Base-by-base conservation (phyloP, 2,329 filamentous ascomycete genomes). In the Cryphonectria radicalis region DNA sequence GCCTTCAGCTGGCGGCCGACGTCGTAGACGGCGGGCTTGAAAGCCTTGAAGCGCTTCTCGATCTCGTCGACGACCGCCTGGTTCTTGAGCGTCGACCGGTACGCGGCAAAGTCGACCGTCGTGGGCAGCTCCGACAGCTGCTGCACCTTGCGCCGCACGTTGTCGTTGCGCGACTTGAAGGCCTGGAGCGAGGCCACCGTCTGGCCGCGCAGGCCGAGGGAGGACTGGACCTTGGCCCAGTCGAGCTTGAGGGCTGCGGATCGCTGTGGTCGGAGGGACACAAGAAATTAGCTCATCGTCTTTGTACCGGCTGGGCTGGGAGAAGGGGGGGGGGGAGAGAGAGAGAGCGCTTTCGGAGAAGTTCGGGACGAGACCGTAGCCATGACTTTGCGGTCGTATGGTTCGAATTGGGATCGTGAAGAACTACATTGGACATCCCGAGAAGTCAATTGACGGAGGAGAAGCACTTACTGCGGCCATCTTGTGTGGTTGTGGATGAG, bases 91-190 rank as follows among this genome's bases (percentile, higher is more conserved):
- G 93, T 81, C 81, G 88, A 87, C 84, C 95, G 94, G 93, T 98
- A 99, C 84, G 95, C 89, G 77, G 90, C 84, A 86, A 99, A 98
- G 89, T 99, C 94, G 85, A 99, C 90, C 72, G 90, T 89, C 80
- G 94, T 93, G 76, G 95, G 87, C 82, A 92, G 91, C 85, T 97
- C 94, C 75, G 90, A 91, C 72, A 99, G 93, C 74, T 90, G 79
- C 84, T 92, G 90, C 74, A 99, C 89, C 86, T 95, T 95, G 87
- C 96, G 95, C 85, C 95, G 95, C 81, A 94, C 95, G 83, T 98
- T 95, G 82, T 99, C 96, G 89, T 98, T 98, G 87, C 96, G 95
- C 91, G 97, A 96, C 91, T 99, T 99, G 92, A 99, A 99, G 76
- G 93, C 90, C 83, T 95, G 92, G 74, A 99, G 94, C 74, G 95